These are phyloP conservation scores for Wickerhamomyces subpelliculosus DNA, from an alignment of 805 yeast species.

Conservation along the genomic window DNA sequence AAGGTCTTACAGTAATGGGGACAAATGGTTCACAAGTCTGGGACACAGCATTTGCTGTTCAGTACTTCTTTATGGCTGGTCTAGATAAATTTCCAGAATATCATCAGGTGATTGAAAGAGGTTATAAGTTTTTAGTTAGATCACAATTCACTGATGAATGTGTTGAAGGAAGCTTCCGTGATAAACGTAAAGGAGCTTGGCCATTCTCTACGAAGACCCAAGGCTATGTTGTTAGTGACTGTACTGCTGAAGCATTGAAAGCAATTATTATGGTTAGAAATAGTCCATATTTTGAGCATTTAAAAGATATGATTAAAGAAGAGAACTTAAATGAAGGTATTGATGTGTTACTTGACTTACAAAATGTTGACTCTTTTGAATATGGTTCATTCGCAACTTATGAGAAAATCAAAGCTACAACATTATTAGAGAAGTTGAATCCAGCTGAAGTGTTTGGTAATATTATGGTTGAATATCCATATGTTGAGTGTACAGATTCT, in stretches of 20 bases:
- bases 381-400: conserved; percentile 91
- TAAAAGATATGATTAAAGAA: conserved; percentile 46
- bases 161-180: conserved; percentile 72
- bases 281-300: conserved; percentile 41
- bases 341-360: conserved; percentile 69
- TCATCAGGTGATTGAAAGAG: conserved; percentile 52
- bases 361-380: conserved; percentile 72
- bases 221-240: conserved; percentile 94
- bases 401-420: conserved; percentile 78
- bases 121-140: conserved; percentile 65
- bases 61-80: conserved; percentile 74
- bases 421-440: conserved; percentile 67
- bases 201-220: conserved; percentile 94
- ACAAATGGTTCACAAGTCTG: conserved; percentile 97
- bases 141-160: conserved; percentile 85
- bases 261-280: conserved; percentile 89
- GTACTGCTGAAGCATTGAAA: conserved; percentile 93
- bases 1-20: conserved; percentile 92
- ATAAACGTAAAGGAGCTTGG: conserved; percentile 84
- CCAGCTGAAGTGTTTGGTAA: conserved; percentile 99
- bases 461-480: conserved; percentile 97
- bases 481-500: conserved; percentile 97
- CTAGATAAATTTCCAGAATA: conserved; percentile 64
- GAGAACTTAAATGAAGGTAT: conserved; percentile 58
- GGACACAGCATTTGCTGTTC: conserved; percentile 92